Base-by-base conservation (phyloP, 2,329 filamentous ascomycete species). In the Scedosporium dehoogii region DNA sequence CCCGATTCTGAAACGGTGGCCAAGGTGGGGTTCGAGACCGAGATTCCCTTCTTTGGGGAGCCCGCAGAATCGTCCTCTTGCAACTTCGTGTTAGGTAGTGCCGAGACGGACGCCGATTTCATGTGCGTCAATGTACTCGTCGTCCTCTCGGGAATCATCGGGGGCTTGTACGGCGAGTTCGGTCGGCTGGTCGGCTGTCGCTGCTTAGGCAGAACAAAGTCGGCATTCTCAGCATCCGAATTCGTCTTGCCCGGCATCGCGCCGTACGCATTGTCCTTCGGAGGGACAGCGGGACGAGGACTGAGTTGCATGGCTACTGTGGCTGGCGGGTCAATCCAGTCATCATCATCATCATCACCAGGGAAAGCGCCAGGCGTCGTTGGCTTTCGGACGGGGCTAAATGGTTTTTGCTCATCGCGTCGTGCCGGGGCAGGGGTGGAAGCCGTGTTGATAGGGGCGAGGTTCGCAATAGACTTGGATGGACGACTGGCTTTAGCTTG, bases 51-150 rank as follows among this genome's bases (percentile, higher is more conserved):
- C 66, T 85, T 82, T 61, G 83, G 76, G 2, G 70, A 60, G 65
- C 6, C 68, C 2, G 83, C 76, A 2, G 70, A 59, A 65, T 6
- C 67, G 1, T 67, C 66, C 6, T 70, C 69, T 42, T 70, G 14
- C 66, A 58, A 61, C 41, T 61, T 61, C 29, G 41, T 33, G 12
- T 63, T 62, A 51, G 61, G 27, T 12, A 60, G 41, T 3, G 79
- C 76, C 3, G 87, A 83, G 6, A 87, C 83, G 14, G 88, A 89
- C 5, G 76, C 78, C 4, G 87, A 86, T 70, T 90, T 90, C 29
- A 77, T 76, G 68, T 89, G 85, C 2, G 77, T 75, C 27, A 79
- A 64, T 1, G 69, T 70, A 60, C 70, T 73, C 33, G 68, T 72
- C 56, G 68, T 68, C 60, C 69, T 68, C 42, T 72, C 71, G 4